A percentile compares a stretch with the other conserved stretches of the same genome.
Evolutionary conservation across 2,329 filamentous ascomycete genomes (phyloP).

Genomic region (Diaporthe citriasiana): DNA sequence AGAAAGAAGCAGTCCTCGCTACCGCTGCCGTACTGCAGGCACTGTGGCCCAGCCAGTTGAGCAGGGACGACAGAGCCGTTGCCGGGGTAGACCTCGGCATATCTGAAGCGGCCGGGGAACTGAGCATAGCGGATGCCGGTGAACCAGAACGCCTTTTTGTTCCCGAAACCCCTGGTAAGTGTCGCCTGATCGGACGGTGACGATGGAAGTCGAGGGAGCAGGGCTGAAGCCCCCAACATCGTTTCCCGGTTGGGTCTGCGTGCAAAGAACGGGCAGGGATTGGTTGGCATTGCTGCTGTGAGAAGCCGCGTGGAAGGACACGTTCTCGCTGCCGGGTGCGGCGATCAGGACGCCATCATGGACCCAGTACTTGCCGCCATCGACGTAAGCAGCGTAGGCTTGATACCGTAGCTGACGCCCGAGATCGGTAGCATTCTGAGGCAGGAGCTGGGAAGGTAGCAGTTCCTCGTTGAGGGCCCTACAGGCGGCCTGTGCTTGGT

Average conservation of each 20-base stretch:
- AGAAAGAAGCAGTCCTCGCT: conserved; percentile 16
- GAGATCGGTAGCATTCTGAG: conserved; percentile 6
- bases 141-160: conserved; percentile 16
- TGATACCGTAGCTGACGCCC: conserved; percentile 7
- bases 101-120: not conserved
- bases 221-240: not conserved
- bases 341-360: not conserved
- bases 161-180: conserved; percentile 10
- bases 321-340: not conserved
- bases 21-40: conserved; percentile 16
- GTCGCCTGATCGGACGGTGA: conserved; percentile 1
- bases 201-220: not conserved
- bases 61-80: conserved; percentile 8
- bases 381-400: not conserved
- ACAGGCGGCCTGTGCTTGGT: conserved; percentile 15
- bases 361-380: conserved; percentile 12
- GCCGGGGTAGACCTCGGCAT: not conserved
- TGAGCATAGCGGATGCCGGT: not conserved
- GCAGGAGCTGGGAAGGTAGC: conserved; percentile 3
- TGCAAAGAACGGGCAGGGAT: conserved; percentile 21
- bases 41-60: conserved; percentile 11
- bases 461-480: conserved; percentile 1
- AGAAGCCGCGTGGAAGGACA: conserved; percentile 4
- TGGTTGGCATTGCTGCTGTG: not conserved
- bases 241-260: not conserved